A percentile compares a stretch with the other conserved stretches of the same genome.
Conservation (phyloP, 2,329 filamentous ascomycete genomes). For the Pezicula radicicola region DNA sequence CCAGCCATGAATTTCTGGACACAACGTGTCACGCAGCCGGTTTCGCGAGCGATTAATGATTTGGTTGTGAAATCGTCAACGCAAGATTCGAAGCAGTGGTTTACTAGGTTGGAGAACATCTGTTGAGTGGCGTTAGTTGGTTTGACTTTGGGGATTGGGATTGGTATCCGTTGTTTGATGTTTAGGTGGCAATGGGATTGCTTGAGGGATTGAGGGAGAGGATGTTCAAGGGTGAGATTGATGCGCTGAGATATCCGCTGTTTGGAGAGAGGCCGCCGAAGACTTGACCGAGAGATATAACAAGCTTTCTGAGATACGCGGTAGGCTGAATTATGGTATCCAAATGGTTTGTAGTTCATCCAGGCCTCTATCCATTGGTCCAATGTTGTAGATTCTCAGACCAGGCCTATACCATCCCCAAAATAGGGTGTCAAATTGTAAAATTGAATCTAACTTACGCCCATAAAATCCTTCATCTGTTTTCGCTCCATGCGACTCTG, state of each 20-base stretch:
- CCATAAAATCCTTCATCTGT: conserved; percentile 99
- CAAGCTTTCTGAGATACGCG: no score
- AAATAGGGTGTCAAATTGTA: background rate
- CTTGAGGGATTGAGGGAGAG: conserved; percentile 5
- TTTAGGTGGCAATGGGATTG: background rate
- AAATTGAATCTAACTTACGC: conserved; percentile 55
- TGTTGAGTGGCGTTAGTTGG: conserved; percentile 25
- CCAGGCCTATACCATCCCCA: background rate
- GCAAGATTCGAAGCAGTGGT: conserved; percentile 94
- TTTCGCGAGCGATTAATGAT: conserved; percentile 82
- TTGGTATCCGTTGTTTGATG: background rate
- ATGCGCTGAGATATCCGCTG: background rate
- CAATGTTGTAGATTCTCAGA: background rate
- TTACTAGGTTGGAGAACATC: conserved; percentile 67
- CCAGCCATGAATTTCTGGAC: conserved; percentile 95
- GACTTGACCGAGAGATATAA: no score
- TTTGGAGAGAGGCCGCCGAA: no score
- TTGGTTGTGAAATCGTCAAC: conserved; percentile 99
- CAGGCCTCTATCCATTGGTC: no score
- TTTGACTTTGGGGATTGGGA: background rate
- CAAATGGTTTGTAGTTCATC: no score
- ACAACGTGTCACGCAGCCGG: conserved; percentile 89
- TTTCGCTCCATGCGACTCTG: conserved; percentile 94
- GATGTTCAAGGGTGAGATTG: background rate
- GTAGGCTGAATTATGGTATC: no score